Conservation (phyloP, 495 filamentous ascomycete genomes). For the Daldinia childiae region DNA sequence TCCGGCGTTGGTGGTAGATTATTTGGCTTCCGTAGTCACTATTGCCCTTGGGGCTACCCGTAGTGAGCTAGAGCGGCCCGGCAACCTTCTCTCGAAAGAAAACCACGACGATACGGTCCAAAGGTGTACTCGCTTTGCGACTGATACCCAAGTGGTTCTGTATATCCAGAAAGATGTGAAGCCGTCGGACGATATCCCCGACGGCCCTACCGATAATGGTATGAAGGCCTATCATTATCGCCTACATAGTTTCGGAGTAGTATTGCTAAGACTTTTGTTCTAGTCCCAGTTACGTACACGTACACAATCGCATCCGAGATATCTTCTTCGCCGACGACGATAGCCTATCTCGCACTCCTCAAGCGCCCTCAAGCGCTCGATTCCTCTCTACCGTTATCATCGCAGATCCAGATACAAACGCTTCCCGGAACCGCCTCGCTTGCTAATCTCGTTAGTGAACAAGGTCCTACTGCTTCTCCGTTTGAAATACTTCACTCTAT, state of each 20-base stretch:
- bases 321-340: constrained; percentile 77
- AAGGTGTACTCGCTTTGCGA: constrained; percentile 87
- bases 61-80: constrained; percentile 78
- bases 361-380: constrained; percentile 91
- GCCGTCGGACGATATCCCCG: constrained; percentile 48
- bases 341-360: constrained; percentile 84
- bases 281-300: constrained; percentile 62
- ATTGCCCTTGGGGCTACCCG: constrained; percentile 85
- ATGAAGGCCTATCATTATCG: constrained; percentile 8
- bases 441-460: constrained; percentile 68
- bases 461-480: constrained; percentile 78
- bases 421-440: constrained; percentile 79
- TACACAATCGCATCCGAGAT: constrained; percentile 86
- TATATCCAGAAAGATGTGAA: constrained; percentile 89
- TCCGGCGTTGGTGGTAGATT: constrained; percentile 71
- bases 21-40: constrained; percentile 79
- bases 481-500: constrained; percentile 90
- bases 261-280: constrained; percentile 17
- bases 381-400: constrained; percentile 75
- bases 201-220: constrained; percentile 50
- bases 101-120: constrained; percentile 80
- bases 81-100: constrained; percentile 80
- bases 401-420: constrained; percentile 91
- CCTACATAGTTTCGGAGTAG: not conserved
- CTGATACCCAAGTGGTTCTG: constrained; percentile 83